Evolutionary conservation across 352 stramenopile species (phyloP), one percentile per base, ranked within the genome.

Genomic region (Phytophthora sp.): DNA sequence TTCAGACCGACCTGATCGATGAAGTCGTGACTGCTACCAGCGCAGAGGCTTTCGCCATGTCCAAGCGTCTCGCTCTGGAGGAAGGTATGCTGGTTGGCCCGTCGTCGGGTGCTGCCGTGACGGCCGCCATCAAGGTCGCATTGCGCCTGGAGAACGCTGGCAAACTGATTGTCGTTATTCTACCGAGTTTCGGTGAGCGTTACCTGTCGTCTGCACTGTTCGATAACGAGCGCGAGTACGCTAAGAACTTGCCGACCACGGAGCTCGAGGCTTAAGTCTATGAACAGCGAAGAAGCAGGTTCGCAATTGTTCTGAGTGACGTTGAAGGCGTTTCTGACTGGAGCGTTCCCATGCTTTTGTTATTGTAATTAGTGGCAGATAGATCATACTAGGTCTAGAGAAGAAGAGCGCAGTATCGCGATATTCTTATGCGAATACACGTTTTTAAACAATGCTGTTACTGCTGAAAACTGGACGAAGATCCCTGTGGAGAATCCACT

Each of bases 151-250:
- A 97, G 80, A 94, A 88, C 57, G 75, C 71, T 13, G 84, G 84
- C 27, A 97, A 97, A 79, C 75, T 95, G 26, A 96, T 94, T 52
- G 91, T 98, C 16, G 86, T 85, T 39, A 94, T 97, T 59, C 78
- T 97, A 58, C 92, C 92, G 24, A 95, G 83, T 57, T 97, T 97
- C 70, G 92, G 93, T 47, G 93, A 97, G 73, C 84, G 88, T 24
- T 95, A 94, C 69, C 60, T 95, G 68, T 93, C 83, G 42, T 92
- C 87, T 38, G 69, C 82, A 23, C 73, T 95, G 18, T 95, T 95
- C 55, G 87, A 94, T 41, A 72, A 79, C 52, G 87, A 95, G 67
- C 85, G 87, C 36, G 83, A 93, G 66, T 88, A 74, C 62, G 85
- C 87, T 30, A 79, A 79, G 18, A 76, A 85, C 41, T 69, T 95